Evolutionary conservation across 1,284 basidiomycete species (phyloP), one percentile per base, ranked within the genome.

Genomic region (Pseudozyma sp.): DNA sequence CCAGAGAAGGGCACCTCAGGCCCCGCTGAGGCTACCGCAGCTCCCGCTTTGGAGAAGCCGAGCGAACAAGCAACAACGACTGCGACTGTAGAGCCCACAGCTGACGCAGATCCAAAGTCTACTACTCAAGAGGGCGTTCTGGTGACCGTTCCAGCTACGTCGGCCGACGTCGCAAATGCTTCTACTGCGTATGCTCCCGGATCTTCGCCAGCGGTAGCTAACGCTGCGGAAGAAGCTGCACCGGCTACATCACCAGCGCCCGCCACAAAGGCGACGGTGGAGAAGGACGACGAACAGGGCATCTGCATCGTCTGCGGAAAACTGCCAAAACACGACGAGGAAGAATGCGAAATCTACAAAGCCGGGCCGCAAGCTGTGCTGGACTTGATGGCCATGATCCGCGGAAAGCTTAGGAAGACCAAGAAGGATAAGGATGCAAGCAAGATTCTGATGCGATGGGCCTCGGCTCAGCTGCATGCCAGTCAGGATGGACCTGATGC

Each of bases 361-460:
- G 56, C 54, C 6, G 70, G 70, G 18, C 57, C 59, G 16, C 61
- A 70, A 21, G 50, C 68, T 1, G 67, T 67, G n/a, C 48, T 67
- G 25, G 70, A 59, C 8, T 42, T 72, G 53, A 48, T 65, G 6
- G 56, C 48, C 42, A 52, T 59, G 53, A 36, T 63, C 13, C 59
- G 70, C 25, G 51, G 48, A 31, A 67, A 66, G 57, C 25, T 7
- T 12, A 40, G 13, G 6, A 72, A 67, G 59, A 67, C 12, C 45
- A 59, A 63, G 42, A 38, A 63, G 35, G 70, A 72, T n/a, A 67
- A 59, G 53, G 59, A 67, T 16, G 18, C 51, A 10, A 16, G 45
- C 38, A 40, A 44, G 3, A 18, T 59, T 5, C 25, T 65, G 10
- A 18, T 57, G 8, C 36, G 42, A 16, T 70, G 68, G 68, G 58